Percentiles rank a stretch among this genome's conserved stretches.
phyloP scores from a whole-genome alignment of 108 stramenopile genomes.

The Skeletonema tropicum region DNA sequence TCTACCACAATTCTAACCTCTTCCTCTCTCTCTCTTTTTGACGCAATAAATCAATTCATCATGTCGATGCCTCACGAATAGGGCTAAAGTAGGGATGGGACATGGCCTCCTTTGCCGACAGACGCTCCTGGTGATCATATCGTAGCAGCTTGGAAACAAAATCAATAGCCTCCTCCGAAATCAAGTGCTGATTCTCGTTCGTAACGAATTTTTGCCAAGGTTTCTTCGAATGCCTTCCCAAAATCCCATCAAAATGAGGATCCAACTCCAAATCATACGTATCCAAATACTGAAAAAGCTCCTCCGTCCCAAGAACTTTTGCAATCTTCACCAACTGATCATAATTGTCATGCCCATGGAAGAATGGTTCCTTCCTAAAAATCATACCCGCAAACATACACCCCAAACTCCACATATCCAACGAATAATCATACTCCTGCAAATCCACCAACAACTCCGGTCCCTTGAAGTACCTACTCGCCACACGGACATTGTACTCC shows the following conservation, averaged over 20 bases:
- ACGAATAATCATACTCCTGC: constrained; percentile 99
- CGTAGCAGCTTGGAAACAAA: constrained; percentile 91
- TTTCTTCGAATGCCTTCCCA: constrained; percentile 96
- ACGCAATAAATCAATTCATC: constrained; percentile 24
- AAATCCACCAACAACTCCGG: constrained; percentile 99
- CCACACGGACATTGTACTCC: constrained; percentile 99
- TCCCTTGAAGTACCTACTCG: constrained; percentile 99
- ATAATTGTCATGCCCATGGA: constrained; percentile 99
- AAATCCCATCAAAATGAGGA: constrained; percentile 96
- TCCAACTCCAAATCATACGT: constrained; percentile 97
- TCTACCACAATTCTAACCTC: not conserved
- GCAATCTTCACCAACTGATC: constrained; percentile 99
- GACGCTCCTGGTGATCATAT: constrained; percentile 95
- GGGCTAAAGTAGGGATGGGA: constrained; percentile 97
- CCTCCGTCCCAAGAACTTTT: constrained; percentile 98
- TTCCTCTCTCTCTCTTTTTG: not conserved
- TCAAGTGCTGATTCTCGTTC: constrained; percentile 96
- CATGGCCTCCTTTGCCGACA: constrained; percentile 98
- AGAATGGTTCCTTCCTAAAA: constrained; percentile 99
- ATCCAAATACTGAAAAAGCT: constrained; percentile 94
- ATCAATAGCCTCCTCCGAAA: constrained; percentile 96
- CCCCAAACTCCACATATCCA: constrained; percentile 99
- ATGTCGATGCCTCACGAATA: constrained; percentile 85
- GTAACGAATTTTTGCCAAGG: constrained; percentile 99
- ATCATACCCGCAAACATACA: constrained; percentile 99